These are phyloP conservation scores for Apiotrichum domesticum DNA, from an alignment of 1,284 basidiomycete species.

Conservation along the genomic window DNA sequence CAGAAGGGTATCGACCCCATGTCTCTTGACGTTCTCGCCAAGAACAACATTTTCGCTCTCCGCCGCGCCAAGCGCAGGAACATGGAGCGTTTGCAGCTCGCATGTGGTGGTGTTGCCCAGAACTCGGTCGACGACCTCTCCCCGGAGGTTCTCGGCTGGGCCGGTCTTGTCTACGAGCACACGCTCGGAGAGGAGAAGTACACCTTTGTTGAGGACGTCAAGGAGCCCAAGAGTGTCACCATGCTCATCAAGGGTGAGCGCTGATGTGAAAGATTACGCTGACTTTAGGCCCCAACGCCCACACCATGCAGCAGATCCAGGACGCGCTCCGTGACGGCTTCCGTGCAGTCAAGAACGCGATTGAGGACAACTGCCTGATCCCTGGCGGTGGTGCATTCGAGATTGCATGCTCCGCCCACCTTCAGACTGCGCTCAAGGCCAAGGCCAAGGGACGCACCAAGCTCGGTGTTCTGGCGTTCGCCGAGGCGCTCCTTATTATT, in stretches of 20 bases:
- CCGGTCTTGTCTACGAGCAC: constrained; percentile 97
- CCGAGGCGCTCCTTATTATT: constrained; percentile 88
- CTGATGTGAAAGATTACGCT: not conserved
- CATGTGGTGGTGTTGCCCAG: constrained; percentile 91
- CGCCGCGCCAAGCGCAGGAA: constrained; percentile 94
- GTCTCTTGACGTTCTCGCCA: constrained; percentile 90
- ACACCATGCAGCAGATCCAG: constrained; percentile 94
- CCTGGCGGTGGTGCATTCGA: constrained; percentile 98
- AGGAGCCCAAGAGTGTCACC: constrained; percentile 93
- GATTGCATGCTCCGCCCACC: constrained; percentile 80
- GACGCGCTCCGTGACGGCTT: constrained; percentile 96
- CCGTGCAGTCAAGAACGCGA: constrained; percentile 91
- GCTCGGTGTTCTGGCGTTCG: constrained; percentile 95
- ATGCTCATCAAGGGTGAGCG: constrained; percentile 81
- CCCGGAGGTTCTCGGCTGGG: constrained; percentile 89
- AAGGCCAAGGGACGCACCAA: constrained; percentile 91
- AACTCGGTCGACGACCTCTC: constrained; percentile 96
- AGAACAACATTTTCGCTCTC: constrained; percentile 92
- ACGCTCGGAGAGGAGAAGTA: constrained; percentile 98
- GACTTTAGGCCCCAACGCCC: constrained; percentile 70
- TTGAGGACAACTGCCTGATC: constrained; percentile 82
- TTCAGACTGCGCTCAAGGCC: constrained; percentile 69
- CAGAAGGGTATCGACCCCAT: constrained; percentile 99
- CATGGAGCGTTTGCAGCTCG: constrained; percentile 90
- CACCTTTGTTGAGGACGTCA: constrained; percentile 96